Evolutionary conservation across 2,329 filamentous ascomycete species (phyloP).

Genomic region (Trichoderma brevicompactum): DNA sequence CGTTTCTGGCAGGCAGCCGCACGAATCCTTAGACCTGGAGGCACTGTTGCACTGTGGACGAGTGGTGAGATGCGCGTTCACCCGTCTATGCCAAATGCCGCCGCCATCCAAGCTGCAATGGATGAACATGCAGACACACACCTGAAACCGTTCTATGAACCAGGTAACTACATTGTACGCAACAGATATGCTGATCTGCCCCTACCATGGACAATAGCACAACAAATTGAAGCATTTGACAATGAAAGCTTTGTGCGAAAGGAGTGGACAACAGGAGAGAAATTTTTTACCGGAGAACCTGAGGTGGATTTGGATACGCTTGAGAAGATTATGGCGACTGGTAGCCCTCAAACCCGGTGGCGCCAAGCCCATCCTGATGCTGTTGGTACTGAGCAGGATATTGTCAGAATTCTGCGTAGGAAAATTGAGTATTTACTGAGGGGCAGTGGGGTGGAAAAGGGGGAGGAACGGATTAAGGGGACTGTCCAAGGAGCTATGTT

Average conservation of each 20-base stretch:
- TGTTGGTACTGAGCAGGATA: conserved; percentile 47
- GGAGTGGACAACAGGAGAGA: conserved; percentile 47
- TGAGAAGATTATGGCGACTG: conserved; percentile 44
- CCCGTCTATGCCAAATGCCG: too few relatives aligned
- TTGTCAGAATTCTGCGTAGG: conserved; percentile 39
- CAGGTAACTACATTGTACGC: conserved; percentile 49
- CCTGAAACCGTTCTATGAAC: conserved; percentile 33
- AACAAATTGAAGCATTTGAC: conserved; percentile 45
- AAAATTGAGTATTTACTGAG: conserved; percentile 38
- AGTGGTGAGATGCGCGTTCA: conserved; percentile 33
- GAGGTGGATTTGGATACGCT: too few relatives aligned
- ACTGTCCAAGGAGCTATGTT: not conserved
- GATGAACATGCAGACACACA: conserved; percentile 38
- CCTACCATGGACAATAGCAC: conserved; percentile 54
- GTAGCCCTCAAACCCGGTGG: conserved; percentile 50
- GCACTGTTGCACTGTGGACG: conserved; percentile 58
- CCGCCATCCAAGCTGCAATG: too few relatives aligned
- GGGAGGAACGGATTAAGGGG: conserved; percentile 39
- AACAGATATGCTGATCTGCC: conserved; percentile 48
- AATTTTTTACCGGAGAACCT: conserved; percentile 31
- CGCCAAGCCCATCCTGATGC: conserved; percentile 49
- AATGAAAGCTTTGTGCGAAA: conserved; percentile 45
- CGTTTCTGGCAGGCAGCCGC: conserved; percentile 55
- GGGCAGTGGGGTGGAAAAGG: conserved; percentile 43
- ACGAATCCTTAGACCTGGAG: conserved; percentile 54